Conservation (phyloP, 495 filamentous ascomycete genomes). For the Trichoderma virens region DNA sequence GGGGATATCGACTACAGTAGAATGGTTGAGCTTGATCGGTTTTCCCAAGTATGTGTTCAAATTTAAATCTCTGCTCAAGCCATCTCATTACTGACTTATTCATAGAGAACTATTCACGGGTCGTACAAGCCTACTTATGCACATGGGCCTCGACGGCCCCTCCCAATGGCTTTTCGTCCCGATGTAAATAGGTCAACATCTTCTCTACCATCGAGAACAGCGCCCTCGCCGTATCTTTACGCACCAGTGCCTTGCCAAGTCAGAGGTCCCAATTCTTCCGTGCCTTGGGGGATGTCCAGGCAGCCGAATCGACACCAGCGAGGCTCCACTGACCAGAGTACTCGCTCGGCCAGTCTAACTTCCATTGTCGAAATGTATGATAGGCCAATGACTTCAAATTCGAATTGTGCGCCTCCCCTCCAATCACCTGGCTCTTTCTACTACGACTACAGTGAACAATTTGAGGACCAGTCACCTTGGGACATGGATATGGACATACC, state of each 20-base stretch:
- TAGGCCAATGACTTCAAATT: slow-evolving; percentile 18
- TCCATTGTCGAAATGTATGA: slow-evolving; percentile 36
- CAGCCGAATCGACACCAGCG: slow-evolving; percentile 11
- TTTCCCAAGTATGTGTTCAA: slow-evolving; percentile 30
- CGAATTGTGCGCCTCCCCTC: background rate
- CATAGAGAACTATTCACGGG: slow-evolving; percentile 33
- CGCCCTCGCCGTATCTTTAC: slow-evolving; percentile 20
- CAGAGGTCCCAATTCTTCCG: background rate
- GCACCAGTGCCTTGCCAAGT: slow-evolving; percentile 7
- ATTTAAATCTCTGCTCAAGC: background rate
- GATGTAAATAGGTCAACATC: slow-evolving; percentile 32
- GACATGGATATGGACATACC: slow-evolving; percentile 13
- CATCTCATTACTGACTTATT: slow-evolving; percentile 13
- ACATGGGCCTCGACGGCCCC: slow-evolving; percentile 27
- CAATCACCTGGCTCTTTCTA: slow-evolving; percentile 22
- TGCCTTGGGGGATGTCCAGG: slow-evolving; percentile 8
- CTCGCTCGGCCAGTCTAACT: slow-evolving; percentile 31
- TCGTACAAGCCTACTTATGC: slow-evolving; percentile 34
- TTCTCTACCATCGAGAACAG: slow-evolving; percentile 22
- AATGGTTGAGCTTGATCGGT: slow-evolving; percentile 42
- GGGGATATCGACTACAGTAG: slow-evolving; percentile 40
- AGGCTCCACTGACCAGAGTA: slow-evolving; percentile 16
- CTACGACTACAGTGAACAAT: slow-evolving; percentile 48
- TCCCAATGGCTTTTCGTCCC: slow-evolving; percentile 21
- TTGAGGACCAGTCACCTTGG: slow-evolving; percentile 23